Conservation (phyloP, 805 yeast species). For the Metschnikowia drakensbergensis region DNA sequence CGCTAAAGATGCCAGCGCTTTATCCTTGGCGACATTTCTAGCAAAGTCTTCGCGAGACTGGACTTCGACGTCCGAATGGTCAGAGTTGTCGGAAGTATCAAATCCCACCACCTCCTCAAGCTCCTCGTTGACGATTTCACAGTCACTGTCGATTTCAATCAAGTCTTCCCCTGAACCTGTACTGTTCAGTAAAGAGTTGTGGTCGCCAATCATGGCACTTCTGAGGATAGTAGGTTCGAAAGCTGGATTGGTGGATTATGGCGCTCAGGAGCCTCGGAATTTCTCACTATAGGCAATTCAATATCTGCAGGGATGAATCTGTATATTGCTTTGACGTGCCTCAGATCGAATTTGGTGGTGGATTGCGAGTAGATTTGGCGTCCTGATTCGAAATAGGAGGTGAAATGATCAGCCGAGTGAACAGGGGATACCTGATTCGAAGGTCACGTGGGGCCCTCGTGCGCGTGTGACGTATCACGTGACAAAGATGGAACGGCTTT, state of each 20-base stretch:
- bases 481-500: neutral
- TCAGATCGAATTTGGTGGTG: neutral
- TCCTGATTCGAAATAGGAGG: neutral
- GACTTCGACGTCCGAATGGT: conserved; percentile 12
- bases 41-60: neutral
- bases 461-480: neutral
- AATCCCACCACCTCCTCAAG: conserved; percentile 12
- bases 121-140: conserved; percentile 6
- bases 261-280: neutral
- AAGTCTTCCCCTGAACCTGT: conserved; percentile 6
- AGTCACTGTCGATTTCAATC: conserved; percentile 9
- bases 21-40: neutral
- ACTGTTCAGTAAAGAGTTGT: neutral
- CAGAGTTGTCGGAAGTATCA: conserved; percentile 20
- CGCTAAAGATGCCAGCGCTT: neutral
- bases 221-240: neutral
- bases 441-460: conserved; percentile 1
- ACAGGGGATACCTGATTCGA: neutral
- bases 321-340: neutral
- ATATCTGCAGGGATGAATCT: neutral
- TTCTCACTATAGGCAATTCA: neutral
- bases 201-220: conserved; percentile 3
- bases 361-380: neutral
- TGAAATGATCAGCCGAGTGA: neutral
- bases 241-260: neutral